These are phyloP conservation scores for Veloporphyrellus conicus DNA, from an alignment of 1,284 basidiomycete genomes.

Conservation along the genomic window DNA sequence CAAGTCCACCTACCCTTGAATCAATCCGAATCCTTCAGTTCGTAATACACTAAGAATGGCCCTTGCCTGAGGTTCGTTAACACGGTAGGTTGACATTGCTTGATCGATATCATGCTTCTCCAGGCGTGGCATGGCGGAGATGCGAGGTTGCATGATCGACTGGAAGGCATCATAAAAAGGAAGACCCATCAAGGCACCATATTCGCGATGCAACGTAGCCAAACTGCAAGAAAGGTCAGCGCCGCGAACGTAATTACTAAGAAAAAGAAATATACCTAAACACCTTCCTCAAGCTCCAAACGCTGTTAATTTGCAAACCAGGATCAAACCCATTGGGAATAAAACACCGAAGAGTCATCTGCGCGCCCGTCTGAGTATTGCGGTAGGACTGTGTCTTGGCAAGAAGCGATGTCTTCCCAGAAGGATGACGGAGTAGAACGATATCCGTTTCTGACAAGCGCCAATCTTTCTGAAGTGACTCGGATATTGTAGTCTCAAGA, in stretches of 20 bases:
- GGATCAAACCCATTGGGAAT: conserved; percentile 43
- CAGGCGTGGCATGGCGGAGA: conserved; percentile 48
- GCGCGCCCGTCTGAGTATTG: conserved; percentile 47
- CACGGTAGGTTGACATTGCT: conserved; percentile 67
- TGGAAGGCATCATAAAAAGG: conserved; percentile 78
- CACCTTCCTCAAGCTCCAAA: conserved; percentile 78
- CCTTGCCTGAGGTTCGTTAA: conserved; percentile 93
- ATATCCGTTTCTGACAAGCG: conserved; percentile 77
- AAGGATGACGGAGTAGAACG: conserved; percentile 60
- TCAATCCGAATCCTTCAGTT: conserved; percentile 81
- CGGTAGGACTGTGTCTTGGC: conserved; percentile 78
- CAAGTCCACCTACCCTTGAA: conserved; percentile 77
- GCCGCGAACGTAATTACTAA: background rate
- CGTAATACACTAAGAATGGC: conserved; percentile 80
- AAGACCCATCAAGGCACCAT: conserved; percentile 78
- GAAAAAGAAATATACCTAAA: conserved; percentile 59
- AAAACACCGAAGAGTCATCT: conserved; percentile 50
- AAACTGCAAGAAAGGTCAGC: conserved; percentile 51
- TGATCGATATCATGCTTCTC: conserved; percentile 54
- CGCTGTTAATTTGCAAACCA: conserved; percentile 58
- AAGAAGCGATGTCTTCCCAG: conserved; percentile 52
- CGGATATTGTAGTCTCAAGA: conserved; percentile 60
- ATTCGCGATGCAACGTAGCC: conserved; percentile 90
- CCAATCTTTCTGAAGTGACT: conserved; percentile 63
- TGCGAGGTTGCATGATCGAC: conserved; percentile 65